A percentile compares a stretch with the other conserved stretches of the same genome.
These are phyloP conservation scores for Syncephalastrum sp. DNA, from an alignment of 371 early-diverging fungal genomes.

Conservation along the genomic window DNA sequence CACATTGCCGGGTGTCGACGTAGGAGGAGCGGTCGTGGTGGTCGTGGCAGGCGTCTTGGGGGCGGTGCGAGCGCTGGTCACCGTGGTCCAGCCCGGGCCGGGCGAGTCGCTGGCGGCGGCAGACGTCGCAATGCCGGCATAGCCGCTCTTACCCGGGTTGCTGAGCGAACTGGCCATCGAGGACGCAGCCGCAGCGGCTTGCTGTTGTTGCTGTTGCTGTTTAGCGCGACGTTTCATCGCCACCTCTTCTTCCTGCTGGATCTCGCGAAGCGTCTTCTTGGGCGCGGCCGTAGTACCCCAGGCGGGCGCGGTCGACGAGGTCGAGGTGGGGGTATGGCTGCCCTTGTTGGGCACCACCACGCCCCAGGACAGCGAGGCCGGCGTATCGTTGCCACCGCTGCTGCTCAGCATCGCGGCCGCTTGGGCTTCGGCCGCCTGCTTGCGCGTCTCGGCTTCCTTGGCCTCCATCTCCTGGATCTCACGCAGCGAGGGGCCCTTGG, in stretches of 20 bases:
- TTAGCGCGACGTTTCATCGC: constrained; percentile 46
- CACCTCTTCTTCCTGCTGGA: constrained; percentile 77
- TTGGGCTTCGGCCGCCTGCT: constrained; percentile 37
- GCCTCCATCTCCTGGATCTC: constrained; percentile 70
- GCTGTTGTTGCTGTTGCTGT: constrained; percentile 30
- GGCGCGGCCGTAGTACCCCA: constrained; percentile 58
- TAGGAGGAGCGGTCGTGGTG: constrained; percentile 11
- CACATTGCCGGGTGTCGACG: constrained; percentile 12
- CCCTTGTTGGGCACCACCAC: constrained; percentile 34
- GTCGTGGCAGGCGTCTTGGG: constrained; percentile 26
- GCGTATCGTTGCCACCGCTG: neutral
- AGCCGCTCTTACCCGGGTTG: constrained; percentile 31
- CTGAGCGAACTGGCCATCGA: constrained; percentile 12
- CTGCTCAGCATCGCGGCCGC: constrained; percentile 20
- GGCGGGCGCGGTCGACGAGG: constrained; percentile 39
- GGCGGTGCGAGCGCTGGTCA: constrained; percentile 32
- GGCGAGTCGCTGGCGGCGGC: neutral
- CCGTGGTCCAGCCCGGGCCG: constrained; percentile 47
- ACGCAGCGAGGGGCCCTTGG: constrained; percentile 55
- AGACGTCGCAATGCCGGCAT: constrained; percentile 40
- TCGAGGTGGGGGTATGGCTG: constrained; percentile 13
- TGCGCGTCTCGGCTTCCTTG: constrained; percentile 47
- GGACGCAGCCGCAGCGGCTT: constrained; percentile 14
- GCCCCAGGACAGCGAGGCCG: constrained; percentile 35
- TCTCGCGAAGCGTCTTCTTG: constrained; percentile 75